These are phyloP conservation scores for Stagonosporopsis vannaccii DNA, from an alignment of 2,329 filamentous ascomycete species.

Conservation along the genomic window DNA sequence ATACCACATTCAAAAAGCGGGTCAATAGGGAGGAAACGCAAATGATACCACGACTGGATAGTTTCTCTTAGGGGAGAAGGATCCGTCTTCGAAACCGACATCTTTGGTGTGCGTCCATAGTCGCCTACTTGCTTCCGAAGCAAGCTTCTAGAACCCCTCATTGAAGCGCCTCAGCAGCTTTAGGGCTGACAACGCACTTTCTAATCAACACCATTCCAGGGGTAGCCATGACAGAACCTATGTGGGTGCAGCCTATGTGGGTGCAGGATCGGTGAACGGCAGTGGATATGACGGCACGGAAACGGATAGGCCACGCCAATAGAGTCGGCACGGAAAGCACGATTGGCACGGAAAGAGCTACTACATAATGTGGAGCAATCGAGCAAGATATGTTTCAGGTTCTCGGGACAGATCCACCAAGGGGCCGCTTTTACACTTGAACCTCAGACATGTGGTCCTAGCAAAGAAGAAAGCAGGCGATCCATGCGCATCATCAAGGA, in stretches of 20 bases:
- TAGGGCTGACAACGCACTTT: background rate
- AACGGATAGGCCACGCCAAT: background rate
- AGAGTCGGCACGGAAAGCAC: background rate
- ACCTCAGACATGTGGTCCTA: background rate
- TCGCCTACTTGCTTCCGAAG: background rate
- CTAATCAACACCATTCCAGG: slow-evolving; percentile 1
- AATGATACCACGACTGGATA: slow-evolving; percentile 15
- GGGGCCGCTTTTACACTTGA: background rate
- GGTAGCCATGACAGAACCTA: background rate
- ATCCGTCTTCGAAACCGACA: background rate
- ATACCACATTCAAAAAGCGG: slow-evolving; percentile 7
- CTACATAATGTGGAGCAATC: background rate
- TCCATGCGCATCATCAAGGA: background rate
- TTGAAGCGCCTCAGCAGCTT: background rate
- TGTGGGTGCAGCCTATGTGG: background rate
- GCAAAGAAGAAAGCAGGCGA: background rate
- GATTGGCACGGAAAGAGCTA: background rate
- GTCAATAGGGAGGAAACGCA: background rate
- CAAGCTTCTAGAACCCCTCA: background rate
- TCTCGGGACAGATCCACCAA: background rate
- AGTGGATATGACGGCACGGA: slow-evolving; percentile 1
- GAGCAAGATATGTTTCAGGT: slow-evolving; percentile 1
- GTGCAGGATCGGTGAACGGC: background rate
- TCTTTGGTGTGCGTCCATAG: background rate
- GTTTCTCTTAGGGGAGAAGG: slow-evolving; percentile 5